A percentile compares a stretch with the other conserved stretches of the same genome.
phyloP scores from a whole-genome alignment of 179 eudicot species.

The Amaranthus tricolor region DNA sequence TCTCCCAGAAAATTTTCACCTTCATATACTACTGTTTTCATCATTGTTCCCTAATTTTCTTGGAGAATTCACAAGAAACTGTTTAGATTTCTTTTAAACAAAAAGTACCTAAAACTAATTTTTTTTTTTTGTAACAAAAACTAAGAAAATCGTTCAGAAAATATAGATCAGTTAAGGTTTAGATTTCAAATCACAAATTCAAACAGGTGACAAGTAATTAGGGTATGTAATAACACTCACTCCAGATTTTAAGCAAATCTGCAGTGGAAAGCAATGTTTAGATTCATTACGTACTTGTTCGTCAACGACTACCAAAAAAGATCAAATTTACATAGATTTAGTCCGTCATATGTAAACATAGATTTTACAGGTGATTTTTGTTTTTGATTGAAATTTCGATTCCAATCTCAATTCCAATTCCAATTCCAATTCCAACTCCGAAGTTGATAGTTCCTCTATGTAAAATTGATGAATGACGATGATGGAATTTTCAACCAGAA shows the following conservation, averaged over 20 bases:
- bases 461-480: too few relatives aligned
- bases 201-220: conserved; percentile 12
- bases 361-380: too few relatives aligned
- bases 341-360: conserved; percentile 3
- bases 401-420: too few relatives aligned
- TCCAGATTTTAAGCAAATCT: conserved; percentile 26
- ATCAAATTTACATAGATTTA: conserved; percentile 19
- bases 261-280: background rate
- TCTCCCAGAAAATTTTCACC: conserved; percentile 82
- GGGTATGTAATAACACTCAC: conserved; percentile 15
- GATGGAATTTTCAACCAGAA: too few relatives aligned
- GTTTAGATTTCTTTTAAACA: too few relatives aligned
- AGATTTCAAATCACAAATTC: background rate
- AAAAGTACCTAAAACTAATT: too few relatives aligned
- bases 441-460: too few relatives aligned
- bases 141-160: too few relatives aligned
- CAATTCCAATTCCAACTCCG: too few relatives aligned
- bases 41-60: conserved; percentile 18
- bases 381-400: too few relatives aligned
- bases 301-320: background rate
- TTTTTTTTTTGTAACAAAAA: too few relatives aligned
- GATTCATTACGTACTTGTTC: background rate
- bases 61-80: too few relatives aligned
- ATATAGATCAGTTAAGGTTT: background rate
- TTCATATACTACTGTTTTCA: conserved; percentile 54